Percentiles rank a stretch among this genome's conserved stretches.
These are phyloP conservation scores for Kluyveromyces dobzhanskii DNA, from an alignment of 805 yeast species.

Conservation along the genomic window DNA sequence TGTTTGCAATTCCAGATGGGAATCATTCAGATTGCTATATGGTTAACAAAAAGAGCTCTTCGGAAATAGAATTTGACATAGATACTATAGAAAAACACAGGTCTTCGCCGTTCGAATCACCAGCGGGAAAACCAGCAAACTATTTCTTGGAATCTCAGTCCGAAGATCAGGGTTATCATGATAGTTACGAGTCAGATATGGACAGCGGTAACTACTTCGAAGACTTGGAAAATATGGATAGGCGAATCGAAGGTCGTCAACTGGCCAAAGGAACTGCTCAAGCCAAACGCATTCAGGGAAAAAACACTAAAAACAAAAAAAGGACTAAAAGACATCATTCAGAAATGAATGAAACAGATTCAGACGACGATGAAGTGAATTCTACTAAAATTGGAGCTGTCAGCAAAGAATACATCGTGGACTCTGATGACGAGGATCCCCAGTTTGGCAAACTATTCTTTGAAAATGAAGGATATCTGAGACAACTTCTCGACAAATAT, in stretches of 20 bases:
- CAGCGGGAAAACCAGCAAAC: conserved; percentile 22
- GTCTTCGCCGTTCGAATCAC: conserved; percentile 21
- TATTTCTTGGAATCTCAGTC: conserved; percentile 9
- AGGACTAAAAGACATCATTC: background rate
- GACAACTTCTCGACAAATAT: conserved; percentile 23
- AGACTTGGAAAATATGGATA: conserved; percentile 12
- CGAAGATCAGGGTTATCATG: conserved; percentile 11
- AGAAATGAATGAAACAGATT: background rate
- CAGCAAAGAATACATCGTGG: conserved; percentile 27
- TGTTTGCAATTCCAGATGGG: conserved; percentile 17
- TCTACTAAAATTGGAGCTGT: conserved; percentile 6
- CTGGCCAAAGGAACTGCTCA: conserved; percentile 19
- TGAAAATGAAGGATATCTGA: conserved; percentile 30
- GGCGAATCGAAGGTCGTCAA: conserved; percentile 6
- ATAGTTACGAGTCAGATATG: conserved; percentile 16
- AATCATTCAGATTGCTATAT: conserved; percentile 16
- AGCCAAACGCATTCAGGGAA: conserved; percentile 12
- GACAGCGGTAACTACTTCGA: conserved; percentile 23
- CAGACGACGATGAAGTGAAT: background rate
- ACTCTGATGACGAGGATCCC: conserved; percentile 24
- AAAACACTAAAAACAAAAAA: background rate
- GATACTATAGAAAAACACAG: conserved; percentile 15
- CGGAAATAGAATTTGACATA: conserved; percentile 9
- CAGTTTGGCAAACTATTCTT: conserved; percentile 20
- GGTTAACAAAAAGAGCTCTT: conserved; percentile 10